Evolutionary conservation across 73 alveolate genomes (phyloP), one percentile per base, ranked within the genome.

Genomic region (Paraurostyla sp.): DNA sequence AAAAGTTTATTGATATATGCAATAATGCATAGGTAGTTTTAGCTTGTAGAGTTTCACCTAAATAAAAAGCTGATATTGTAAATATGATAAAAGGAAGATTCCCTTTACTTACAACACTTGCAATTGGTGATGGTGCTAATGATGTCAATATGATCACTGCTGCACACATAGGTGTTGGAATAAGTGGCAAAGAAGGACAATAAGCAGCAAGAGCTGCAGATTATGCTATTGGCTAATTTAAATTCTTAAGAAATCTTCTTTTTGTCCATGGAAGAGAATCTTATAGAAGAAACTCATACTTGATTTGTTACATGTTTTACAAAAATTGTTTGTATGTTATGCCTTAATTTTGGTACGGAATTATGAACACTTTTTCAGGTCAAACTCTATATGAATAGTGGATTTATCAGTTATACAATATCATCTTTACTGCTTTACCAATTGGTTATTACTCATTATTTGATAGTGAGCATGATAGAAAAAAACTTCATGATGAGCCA

Each of bases 81-180:
- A 93, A 13, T 13, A 22, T 89, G 29, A 65, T 89, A 45, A 89
- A 41, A 48, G 93, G 91, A 76, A 41, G 62, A 3, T 49, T 83
- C 54, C 93, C 96, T 25, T 69, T 81, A 50, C 87, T 63, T 2
- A 94, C 96, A 27, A 95, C 99, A 35, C 88, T 97, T 38, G 97
- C 99, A 23, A 97, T 97, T 13, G 99, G 99, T 7, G 99, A 97
- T 92, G 99, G 99, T 27, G 99, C 99, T 22, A 97, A 97, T 91
- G 99, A 97, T 83, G 99, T 97, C 18, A 97, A 95, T 90, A 98
- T 98, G 99, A 98, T 98, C 30, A 96, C 98, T 9, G 89, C 98
- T 1, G 99, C 99, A 7, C 95, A 94, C 89, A 92, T 97, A 0
- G 99, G 99, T 25, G 78, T 97, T 30, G 99, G 99, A 0, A 96